Evolutionary conservation across 2,329 filamentous ascomycete species (phyloP).

Genomic region (Aureobasidium sp.): DNA sequence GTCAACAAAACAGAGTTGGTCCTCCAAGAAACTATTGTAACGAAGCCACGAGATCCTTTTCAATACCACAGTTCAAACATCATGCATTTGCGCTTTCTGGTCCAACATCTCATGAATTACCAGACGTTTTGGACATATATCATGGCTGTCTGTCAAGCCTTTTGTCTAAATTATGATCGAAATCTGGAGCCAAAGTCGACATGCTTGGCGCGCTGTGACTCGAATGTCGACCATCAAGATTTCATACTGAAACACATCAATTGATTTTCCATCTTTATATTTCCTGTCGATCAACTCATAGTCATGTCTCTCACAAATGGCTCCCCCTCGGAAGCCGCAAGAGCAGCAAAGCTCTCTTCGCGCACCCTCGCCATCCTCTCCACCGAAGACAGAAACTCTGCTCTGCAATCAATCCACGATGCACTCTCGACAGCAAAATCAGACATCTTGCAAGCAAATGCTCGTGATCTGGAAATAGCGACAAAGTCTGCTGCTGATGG

Average conservation of each 20-base stretch:
- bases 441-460: constrained; percentile 79
- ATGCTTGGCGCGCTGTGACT: constrained; percentile 12
- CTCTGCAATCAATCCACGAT: constrained; percentile 72
- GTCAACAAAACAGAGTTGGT: not conserved
- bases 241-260: not conserved
- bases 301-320: constrained; percentile 84
- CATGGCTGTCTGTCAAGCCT: not conserved
- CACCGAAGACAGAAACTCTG: constrained; percentile 68
- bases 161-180: not conserved
- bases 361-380: constrained; percentile 75
- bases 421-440: constrained; percentile 64
- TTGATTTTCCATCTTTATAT: not conserved
- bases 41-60: not conserved
- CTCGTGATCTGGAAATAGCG: constrained; percentile 68
- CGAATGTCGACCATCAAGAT: not conserved
- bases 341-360: constrained; percentile 71
- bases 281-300: not conserved
- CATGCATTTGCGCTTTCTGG: not conserved
- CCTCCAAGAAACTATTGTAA: not conserved
- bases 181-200: not conserved
- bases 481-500: constrained; percentile 66
- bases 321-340: constrained; percentile 67
- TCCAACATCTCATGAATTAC: not conserved
- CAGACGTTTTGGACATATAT: not conserved
- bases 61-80: not conserved